Evolutionary conservation across 2,329 filamentous ascomycete genomes (phyloP).

Genomic region (Cercospora berteroae): DNA sequence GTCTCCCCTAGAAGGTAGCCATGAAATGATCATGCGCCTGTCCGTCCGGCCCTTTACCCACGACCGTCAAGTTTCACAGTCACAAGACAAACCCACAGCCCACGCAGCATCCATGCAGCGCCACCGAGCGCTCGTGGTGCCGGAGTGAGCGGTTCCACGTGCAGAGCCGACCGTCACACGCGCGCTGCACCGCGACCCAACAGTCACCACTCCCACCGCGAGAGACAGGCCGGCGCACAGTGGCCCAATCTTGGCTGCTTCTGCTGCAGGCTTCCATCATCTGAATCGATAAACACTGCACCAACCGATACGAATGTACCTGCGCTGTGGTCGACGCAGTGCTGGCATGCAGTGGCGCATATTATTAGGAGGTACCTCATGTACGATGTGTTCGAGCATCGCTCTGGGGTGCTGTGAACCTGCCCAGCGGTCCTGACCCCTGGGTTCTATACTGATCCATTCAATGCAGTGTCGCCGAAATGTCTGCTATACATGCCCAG

Average conservation of each 20-base stretch:
- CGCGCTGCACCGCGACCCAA: conserved; percentile 18
- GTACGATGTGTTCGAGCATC: conserved; percentile 18
- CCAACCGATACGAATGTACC: conserved; percentile 20
- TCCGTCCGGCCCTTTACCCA: conserved; percentile 9
- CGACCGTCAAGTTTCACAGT: conserved; percentile 7
- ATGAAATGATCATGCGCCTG: conserved; percentile 1
- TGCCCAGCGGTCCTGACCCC: conserved; percentile 10
- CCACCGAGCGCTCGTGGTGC: conserved; percentile 13
- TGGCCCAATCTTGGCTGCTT: conserved; percentile 15
- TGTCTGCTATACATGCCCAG: conserved; percentile 80
- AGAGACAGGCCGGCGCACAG: conserved; percentile 14
- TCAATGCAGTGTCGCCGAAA: conserved; percentile 59
- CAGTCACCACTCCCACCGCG: conserved; percentile 4
- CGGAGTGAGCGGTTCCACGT: conserved; percentile 20
- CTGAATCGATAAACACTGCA: conserved; percentile 9
- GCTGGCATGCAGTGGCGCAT: background rate
- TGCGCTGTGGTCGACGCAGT: conserved; percentile 19
- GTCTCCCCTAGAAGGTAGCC: background rate
- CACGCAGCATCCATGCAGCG: conserved; percentile 14
- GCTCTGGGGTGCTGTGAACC: conserved; percentile 6
- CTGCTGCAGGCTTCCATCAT: conserved; percentile 13
- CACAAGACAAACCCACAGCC: conserved; percentile 4
- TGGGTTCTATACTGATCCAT: conserved; percentile 18
- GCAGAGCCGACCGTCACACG: conserved; percentile 18
- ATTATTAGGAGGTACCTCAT: background rate